Evolutionary conservation across 1,284 basidiomycete species (phyloP).

Genomic region (Fomitopsis pinicola): DNA sequence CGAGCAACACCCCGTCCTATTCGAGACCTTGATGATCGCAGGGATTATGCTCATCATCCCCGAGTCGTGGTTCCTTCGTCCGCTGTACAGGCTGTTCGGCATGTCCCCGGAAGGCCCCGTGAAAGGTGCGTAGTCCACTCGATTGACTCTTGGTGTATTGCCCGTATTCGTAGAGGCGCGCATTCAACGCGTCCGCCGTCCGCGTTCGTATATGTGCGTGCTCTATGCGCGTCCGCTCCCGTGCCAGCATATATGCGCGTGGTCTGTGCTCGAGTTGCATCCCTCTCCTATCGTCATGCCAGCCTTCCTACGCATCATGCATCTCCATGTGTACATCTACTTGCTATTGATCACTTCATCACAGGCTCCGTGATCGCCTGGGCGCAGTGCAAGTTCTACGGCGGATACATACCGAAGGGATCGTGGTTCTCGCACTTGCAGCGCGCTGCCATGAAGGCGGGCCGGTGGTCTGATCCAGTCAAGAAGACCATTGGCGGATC

Average conservation of each 20-base stretch:
- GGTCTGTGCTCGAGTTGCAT: too few relatives aligned
- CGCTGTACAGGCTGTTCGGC: conserved; percentile 18
- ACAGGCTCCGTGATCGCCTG: conserved; percentile 23
- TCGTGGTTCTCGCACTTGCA: conserved; percentile 27
- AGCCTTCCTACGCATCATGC: too few relatives aligned
- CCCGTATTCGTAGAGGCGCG: neutral
- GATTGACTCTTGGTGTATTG: neutral
- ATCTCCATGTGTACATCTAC: too few relatives aligned
- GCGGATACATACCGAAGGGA: conserved; percentile 15
- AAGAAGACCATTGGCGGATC: neutral
- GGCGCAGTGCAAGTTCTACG: conserved; percentile 24
- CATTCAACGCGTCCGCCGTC: too few relatives aligned
- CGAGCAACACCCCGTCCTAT: conserved; percentile 23
- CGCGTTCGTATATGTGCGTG: too few relatives aligned
- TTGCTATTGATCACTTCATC: neutral
- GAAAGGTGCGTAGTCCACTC: conserved; percentile 15
- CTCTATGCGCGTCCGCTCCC: too few relatives aligned
- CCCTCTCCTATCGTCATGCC: neutral
- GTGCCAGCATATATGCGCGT: too few relatives aligned
- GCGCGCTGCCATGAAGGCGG: conserved; percentile 17
- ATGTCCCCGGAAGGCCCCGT: conserved; percentile 23
- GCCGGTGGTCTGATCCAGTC: neutral
- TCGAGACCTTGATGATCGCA: conserved; percentile 12
- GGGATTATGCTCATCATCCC: conserved; percentile 13
- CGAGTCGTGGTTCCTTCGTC: conserved; percentile 19